Base-by-base conservation (phyloP, 1,284 basidiomycete species). In the Abortiporus biennis region DNA sequence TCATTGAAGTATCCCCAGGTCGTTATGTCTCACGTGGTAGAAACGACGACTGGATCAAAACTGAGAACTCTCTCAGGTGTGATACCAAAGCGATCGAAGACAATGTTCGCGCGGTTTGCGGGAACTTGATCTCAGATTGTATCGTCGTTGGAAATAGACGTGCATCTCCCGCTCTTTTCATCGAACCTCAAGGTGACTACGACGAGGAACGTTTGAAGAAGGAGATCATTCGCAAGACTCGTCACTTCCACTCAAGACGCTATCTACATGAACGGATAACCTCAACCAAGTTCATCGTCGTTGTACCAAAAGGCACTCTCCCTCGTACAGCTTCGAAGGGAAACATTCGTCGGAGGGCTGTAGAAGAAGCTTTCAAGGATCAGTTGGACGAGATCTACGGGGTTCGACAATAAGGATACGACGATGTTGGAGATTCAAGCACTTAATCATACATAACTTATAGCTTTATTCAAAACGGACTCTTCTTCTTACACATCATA, bases 11-110 rank as follows among this genome's bases (percentile, higher is more conserved):
- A 19, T 47, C 62, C 2, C 65, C 73, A 0, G 78, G 78, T 0
- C 61, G 61, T 46, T 85, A 78, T 58, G 54, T 74, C 31, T 80
- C 72, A 50, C 72, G 78, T 35, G 83, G 82, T 16, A 71, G 82
- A 30, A 74, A 84, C 47, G 82, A 85, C 47, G 82, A 85, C 56
- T 85, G 82, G 82, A 85, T 85, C 58, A 85, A 85, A 64, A 80
- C 78, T 36, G 77, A 83, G 55, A 83, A 74, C 55, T 80, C 82
- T 51, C 63, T 85, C 46, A 72, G 80, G 32, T 84, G 83, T 51
- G 82, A 85, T 54, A 85, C 82, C 32, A 81, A 77, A 68, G 72
- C 83, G 16, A 84, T 85, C 47, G 82, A 85, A 59, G 82, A 85
- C 50, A 80, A 84, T 51, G 66, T 78, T 25, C 72, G 74, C 36